phyloP scores from a whole-genome alignment of 177 flowering plant species.

The Telopea speciosissima region DNA sequence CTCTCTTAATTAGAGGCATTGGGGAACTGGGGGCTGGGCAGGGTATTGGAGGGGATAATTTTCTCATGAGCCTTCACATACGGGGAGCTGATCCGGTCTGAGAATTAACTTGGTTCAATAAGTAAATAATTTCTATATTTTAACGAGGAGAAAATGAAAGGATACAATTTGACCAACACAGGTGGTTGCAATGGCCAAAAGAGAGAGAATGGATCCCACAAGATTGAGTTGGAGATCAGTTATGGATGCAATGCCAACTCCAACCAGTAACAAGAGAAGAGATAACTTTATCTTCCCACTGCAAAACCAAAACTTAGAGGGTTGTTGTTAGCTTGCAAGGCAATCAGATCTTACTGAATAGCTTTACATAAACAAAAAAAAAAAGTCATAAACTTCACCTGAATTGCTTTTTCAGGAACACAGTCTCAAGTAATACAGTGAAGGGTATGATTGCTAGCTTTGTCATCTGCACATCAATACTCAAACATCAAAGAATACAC shows the following conservation, averaged over 20 bases:
- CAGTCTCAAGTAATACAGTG: constrained; percentile 83
- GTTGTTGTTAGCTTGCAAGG: not conserved
- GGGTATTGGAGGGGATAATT: too few relatives aligned
- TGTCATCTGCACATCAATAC: constrained; percentile 71
- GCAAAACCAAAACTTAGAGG: constrained; percentile 17
- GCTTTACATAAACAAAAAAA: not conserved
- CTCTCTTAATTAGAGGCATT: too few relatives aligned
- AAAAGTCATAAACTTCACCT: constrained; percentile 37
- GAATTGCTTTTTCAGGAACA: constrained; percentile 86
- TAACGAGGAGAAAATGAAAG: constrained; percentile 15
- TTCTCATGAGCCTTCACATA: too few relatives aligned
- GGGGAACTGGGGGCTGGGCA: too few relatives aligned
- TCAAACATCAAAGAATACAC: not conserved
- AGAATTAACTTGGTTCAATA: too few relatives aligned
- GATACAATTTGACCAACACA: constrained; percentile 98
- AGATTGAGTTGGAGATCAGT: constrained; percentile 95
- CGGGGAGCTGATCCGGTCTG: too few relatives aligned
- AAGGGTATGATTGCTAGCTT: constrained; percentile 98
- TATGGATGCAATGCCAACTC: constrained; percentile 93
- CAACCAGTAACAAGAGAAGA: constrained; percentile 64
- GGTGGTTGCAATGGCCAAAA: constrained; percentile 83
- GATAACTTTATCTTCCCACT: constrained; percentile 80
- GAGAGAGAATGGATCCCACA: constrained; percentile 72
- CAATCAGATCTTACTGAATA: not conserved
- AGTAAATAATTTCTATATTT: too few relatives aligned